Conservation (phyloP, 2,329 filamentous ascomycete species). For the Neoscytalidium dimidiatum region DNA sequence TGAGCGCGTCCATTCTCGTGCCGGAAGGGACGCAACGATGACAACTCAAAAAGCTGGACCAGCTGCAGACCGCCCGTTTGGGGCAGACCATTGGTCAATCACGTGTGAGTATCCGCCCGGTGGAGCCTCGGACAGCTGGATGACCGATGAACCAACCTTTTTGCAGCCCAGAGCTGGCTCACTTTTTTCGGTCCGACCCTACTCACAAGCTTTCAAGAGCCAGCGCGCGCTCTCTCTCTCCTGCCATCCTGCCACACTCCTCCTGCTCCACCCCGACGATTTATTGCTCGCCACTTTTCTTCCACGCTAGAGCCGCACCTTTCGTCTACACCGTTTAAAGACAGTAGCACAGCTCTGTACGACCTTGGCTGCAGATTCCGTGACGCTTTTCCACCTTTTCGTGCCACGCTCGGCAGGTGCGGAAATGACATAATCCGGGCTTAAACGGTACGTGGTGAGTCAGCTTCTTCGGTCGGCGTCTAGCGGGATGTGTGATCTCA, state of each 20-base stretch:
- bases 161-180: neutral
- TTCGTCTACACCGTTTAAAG: neutral
- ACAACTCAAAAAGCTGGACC: neutral
- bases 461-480: too few species aligned
- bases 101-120: neutral
- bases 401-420: neutral
- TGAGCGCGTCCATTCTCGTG: neutral
- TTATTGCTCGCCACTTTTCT: neutral
- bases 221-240: neutral
- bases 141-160: neutral
- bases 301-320: neutral
- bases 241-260: neutral
- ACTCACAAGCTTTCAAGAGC: neutral
- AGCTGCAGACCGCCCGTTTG: slow-evolving; percentile 8
- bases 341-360: neutral
- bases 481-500: too few species aligned
- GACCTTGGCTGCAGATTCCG: neutral
- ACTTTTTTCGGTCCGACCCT: neutral
- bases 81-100: neutral
- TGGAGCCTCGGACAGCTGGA: neutral
- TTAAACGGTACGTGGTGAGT: neutral
- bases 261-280: neutral
- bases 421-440: neutral
- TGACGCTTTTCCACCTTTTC: neutral
- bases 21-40: neutral